Conservation (phyloP, 345 rosid species). For the Corymbia maculata region DNA sequence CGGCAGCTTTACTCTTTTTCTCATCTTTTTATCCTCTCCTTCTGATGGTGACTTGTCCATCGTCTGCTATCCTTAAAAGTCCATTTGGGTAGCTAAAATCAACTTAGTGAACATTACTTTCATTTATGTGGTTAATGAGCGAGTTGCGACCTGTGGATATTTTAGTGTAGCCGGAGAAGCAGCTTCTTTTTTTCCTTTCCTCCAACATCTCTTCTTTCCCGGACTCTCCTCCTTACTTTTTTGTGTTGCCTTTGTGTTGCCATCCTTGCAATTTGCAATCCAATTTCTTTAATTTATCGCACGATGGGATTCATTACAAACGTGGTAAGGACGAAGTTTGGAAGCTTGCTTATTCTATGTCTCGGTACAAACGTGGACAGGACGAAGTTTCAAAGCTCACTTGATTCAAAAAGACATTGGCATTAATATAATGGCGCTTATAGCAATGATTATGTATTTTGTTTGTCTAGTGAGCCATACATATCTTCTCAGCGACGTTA, state of each 20-base stretch:
- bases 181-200: background rate
- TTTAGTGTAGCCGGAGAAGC: background rate
- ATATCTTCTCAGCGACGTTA: background rate
- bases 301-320: background rate
- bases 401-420: too few species aligned
- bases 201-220: background rate
- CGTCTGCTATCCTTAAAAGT: background rate
- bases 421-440: background rate
- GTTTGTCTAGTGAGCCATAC: background rate
- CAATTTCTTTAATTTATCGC: background rate
- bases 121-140: background rate
- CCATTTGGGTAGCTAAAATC: background rate
- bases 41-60: background rate
- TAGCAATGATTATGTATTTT: background rate
- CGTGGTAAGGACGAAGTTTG: background rate
- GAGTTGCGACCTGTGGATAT: background rate
- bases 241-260: background rate
- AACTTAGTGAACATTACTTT: background rate
- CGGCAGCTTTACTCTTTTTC: background rate
- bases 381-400: background rate
- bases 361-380: background rate
- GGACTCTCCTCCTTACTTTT: background rate
- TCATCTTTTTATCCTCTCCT: background rate
- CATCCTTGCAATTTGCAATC: background rate
- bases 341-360: background rate